These are phyloP conservation scores for Beauveria varroae DNA, from an alignment of 2,329 filamentous ascomycete genomes.

Conservation along the genomic window DNA sequence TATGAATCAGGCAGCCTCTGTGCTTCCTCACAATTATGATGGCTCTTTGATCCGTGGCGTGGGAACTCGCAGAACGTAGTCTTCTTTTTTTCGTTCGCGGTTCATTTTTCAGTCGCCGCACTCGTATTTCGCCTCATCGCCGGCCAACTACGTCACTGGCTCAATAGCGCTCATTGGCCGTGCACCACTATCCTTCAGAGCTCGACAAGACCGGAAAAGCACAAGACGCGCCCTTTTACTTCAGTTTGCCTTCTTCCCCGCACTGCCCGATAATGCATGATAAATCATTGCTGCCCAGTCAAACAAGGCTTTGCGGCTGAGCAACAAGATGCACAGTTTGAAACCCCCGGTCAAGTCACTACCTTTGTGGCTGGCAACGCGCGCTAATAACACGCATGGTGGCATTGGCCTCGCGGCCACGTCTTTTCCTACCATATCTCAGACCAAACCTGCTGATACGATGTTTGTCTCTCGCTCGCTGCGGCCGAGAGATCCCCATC, in stretches of 20 bases:
- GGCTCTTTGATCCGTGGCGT: too few relatives aligned
- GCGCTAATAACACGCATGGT: slow-evolving; percentile 5
- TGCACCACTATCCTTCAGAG: neutral
- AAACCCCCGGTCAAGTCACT: neutral
- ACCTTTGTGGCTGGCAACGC: neutral
- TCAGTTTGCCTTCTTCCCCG: neutral
- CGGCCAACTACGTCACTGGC: neutral
- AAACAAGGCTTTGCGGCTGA: neutral
- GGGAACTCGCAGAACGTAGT: too few relatives aligned
- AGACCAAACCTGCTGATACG: too few relatives aligned
- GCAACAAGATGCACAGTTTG: neutral
- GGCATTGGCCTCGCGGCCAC: neutral
- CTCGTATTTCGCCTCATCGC: neutral
- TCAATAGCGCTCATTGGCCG: neutral
- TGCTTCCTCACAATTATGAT: too few relatives aligned
- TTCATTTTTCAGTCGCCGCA: neutral
- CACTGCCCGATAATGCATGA: neutral
- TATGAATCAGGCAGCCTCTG: too few relatives aligned
- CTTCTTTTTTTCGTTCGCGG: too few relatives aligned
- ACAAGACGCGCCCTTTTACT: too few relatives aligned
- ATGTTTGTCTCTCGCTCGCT: neutral
- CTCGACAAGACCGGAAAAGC: neutral
- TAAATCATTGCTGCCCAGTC: too few relatives aligned
- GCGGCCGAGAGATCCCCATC: neutral
- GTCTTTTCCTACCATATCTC: too few relatives aligned